Base-by-base conservation (phyloP, 2,329 filamentous ascomycete species). In the Aspergillus sergii region DNA sequence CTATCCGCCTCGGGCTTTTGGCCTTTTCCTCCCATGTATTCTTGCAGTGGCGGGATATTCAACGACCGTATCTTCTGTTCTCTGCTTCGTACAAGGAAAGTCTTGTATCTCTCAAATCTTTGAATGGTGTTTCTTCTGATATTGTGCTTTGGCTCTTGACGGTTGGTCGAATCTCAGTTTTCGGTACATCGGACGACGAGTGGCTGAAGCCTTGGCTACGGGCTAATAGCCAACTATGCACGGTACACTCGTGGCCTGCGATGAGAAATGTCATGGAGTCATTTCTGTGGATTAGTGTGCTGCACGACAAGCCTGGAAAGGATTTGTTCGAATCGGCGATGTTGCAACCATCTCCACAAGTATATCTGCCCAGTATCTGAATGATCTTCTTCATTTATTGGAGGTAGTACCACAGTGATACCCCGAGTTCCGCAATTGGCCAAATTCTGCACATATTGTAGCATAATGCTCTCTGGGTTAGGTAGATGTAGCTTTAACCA, bases 11-110 rank as follows among this genome's bases (percentile, higher is more conserved):
- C 10, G 78, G 79, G 19, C 69, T 82, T 0, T 64, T 83, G 1
- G 73, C 73, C 19, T 81, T 79, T 57, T 72, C 72, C 5, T 73
- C 69, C n/a, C 70, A 72, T 59, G 62, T 79, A n/a, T 82, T 82
- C 64, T 68, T 82, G 28, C 51, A 55, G 21, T 60, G 51, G 41
- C 21, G 21, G 14, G 30, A 34, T 23, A 26, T 14, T 28, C n/a
- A 11, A 23, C 26, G n/a, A 4, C n/a, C 43, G 8, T 60, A 56
- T 19, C 1, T 16, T 4, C 28, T 41, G 3, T 30, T 60, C 8
- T 10, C 59, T 6, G 8, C 19, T 9, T 14, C 51, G 1, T 60
- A 57, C 39, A 45, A 48, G 26, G 21, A 46, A 1, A 50, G 59
- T 11, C 41, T 56, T 3, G 10, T 16, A 9, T 23, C 34, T 11